Conservation (phyloP, 129 eudicot species). For the Pittosporum tobira region DNA sequence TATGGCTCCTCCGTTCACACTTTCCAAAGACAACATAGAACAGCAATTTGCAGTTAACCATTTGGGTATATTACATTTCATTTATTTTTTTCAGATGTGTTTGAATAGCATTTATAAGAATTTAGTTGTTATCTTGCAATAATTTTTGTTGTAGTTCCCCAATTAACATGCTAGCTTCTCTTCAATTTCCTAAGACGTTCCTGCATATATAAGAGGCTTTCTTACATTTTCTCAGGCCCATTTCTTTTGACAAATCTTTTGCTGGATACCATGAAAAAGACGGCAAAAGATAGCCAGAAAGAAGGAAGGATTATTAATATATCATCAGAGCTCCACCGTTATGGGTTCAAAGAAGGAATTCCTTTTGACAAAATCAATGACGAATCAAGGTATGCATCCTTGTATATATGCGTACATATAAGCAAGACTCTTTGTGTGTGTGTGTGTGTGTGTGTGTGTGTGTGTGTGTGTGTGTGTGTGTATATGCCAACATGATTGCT, state of each 20-base stretch:
- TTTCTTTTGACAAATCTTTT: slow-evolving; percentile 49
- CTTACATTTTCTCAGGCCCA: slow-evolving; percentile 26
- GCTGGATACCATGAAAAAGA: slow-evolving; percentile 47
- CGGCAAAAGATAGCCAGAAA: slow-evolving; percentile 31
- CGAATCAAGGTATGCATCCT: slow-evolving; percentile 22
- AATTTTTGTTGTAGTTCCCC: background rate
- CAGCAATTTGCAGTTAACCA: slow-evolving; percentile 55
- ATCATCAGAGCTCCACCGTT: slow-evolving; percentile 40
- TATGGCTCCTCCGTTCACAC: slow-evolving; percentile 45
- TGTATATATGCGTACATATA: background rate
- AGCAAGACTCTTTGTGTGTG: background rate
- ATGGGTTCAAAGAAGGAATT: slow-evolving; percentile 39
- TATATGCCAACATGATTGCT: too few relatives aligned
- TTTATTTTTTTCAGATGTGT: too few relatives aligned
- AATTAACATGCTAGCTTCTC: background rate
- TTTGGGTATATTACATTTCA: slow-evolving; percentile 23
- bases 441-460: too few relatives aligned
- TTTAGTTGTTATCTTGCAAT: too few relatives aligned
- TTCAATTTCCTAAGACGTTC: background rate
- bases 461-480: too few relatives aligned
- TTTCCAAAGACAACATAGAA: slow-evolving; percentile 44
- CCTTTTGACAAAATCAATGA: slow-evolving; percentile 49
- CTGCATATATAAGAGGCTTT: background rate
- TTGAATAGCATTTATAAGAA: too few relatives aligned
- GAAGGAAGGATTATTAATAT: slow-evolving; percentile 55